These are phyloP conservation scores for Allomyces arbusculus DNA, from an alignment of 192 early-diverging fungal genomes.

Conservation along the genomic window DNA sequence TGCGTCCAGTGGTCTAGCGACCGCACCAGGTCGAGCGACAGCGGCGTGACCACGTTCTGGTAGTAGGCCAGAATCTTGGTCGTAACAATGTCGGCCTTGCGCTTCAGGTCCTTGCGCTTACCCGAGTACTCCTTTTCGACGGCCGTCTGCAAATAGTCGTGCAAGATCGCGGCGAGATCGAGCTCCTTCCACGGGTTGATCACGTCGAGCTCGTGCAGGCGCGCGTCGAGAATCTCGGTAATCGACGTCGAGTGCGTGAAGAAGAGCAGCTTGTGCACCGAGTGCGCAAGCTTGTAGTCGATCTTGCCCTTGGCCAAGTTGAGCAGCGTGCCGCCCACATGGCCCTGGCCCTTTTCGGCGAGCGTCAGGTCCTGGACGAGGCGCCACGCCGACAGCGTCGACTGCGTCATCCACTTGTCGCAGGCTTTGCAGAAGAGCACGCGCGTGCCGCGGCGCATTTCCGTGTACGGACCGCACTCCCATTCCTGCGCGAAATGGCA, in stretches of 20 bases:
- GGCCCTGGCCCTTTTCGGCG: neutral
- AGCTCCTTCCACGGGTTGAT: neutral
- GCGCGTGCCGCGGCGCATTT: neutral
- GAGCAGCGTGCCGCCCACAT: neutral
- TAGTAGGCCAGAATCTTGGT: neutral
- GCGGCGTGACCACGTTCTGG: neutral
- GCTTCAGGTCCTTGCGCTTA: neutral
- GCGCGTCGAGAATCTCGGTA: neutral
- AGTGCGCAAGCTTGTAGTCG: neutral
- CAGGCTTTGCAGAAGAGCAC: neutral
- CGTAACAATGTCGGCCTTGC: neutral
- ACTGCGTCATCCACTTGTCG: neutral
- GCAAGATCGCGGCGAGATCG: neutral
- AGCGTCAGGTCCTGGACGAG: neutral
- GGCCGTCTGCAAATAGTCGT: neutral
- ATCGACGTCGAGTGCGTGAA: neutral
- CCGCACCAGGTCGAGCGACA: neutral
- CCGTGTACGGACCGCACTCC: neutral
- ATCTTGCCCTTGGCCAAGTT: neutral
- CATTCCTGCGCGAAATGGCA: neutral
- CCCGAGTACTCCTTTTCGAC: neutral
- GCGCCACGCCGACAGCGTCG: neutral
- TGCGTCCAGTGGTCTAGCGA: neutral
- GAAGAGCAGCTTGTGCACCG: neutral
- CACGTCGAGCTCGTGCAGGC: neutral